A percentile compares a stretch with the other conserved stretches of the same genome.
phyloP scores from a whole-genome alignment of 2,329 filamentous ascomycete genomes.

The Calonectria hawksworthii region DNA sequence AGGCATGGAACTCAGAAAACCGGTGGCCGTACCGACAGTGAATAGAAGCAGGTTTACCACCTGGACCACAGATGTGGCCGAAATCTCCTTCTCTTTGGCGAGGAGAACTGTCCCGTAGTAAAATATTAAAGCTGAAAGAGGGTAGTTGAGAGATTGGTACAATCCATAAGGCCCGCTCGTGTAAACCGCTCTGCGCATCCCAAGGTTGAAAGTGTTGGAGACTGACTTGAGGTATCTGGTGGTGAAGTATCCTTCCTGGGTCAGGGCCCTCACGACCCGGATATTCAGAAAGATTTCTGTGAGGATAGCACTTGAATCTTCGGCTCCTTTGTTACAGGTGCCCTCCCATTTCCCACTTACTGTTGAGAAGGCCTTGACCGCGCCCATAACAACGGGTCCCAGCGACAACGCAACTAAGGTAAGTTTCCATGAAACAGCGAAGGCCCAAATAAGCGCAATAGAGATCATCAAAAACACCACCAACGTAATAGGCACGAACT shows the following conservation, averaged over 20 bases:
- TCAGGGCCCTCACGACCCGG: constrained; percentile 81
- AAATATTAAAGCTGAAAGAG: constrained; percentile 84
- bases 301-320: constrained; percentile 69
- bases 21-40: constrained; percentile 79
- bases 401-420: constrained; percentile 81
- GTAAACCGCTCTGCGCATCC: constrained; percentile 75
- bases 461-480: constrained; percentile 76
- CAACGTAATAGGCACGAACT: constrained; percentile 80
- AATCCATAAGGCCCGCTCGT: constrained; percentile 82
- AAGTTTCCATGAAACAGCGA: constrained; percentile 83
- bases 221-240: constrained; percentile 71
- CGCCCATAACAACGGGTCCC: constrained; percentile 75
- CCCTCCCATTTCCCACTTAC: constrained; percentile 81
- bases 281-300: constrained; percentile 85
- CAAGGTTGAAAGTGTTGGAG: constrained; percentile 67
- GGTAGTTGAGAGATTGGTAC: constrained; percentile 79
- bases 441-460: constrained; percentile 81
- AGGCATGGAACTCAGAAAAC: constrained; percentile 81
- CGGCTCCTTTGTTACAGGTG: constrained; percentile 73
- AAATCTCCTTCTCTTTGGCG: constrained; percentile 58
- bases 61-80: constrained; percentile 73
- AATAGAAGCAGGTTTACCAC: constrained; percentile 90
- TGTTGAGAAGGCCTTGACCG: constrained; percentile 75
- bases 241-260: constrained; percentile 79
- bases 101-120: constrained; percentile 83